Evolutionary conservation across 2,329 filamentous ascomycete species (phyloP).

Genomic region (Colletotrichum higginsianum): DNA sequence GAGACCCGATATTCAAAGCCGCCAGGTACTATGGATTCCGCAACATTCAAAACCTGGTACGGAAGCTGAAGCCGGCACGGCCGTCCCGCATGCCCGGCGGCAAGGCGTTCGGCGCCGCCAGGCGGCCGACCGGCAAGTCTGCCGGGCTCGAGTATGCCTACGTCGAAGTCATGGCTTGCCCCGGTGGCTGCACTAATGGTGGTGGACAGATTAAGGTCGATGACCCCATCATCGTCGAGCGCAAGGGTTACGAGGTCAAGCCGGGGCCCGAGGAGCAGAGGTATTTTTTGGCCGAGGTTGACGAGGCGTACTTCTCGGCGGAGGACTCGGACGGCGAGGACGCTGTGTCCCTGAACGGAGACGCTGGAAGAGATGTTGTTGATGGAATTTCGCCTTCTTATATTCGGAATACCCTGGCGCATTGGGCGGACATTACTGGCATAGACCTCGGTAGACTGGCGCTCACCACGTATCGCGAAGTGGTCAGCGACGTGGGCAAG

Average conservation of each 20-base stretch:
- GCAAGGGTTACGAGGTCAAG: constrained; percentile 65
- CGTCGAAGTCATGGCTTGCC: constrained; percentile 99
- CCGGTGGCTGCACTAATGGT: constrained; percentile 98
- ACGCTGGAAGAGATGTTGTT: constrained; percentile 60
- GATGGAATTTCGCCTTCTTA: constrained; percentile 77
- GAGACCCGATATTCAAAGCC: constrained; percentile 78
- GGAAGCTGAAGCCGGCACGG: constrained; percentile 87
- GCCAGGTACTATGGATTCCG: constrained; percentile 97
- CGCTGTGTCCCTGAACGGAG: constrained; percentile 45
- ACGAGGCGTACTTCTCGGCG: constrained; percentile 91
- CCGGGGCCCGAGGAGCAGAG: constrained; percentile 86
- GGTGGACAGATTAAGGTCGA: constrained; percentile 95
- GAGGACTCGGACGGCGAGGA: constrained; percentile 65
- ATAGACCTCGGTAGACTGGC: constrained; percentile 80
- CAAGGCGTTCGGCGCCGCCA: constrained; percentile 70
- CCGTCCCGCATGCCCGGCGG: constrained; percentile 86
- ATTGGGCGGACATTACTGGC: constrained; percentile 83
- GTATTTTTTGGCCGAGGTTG: constrained; percentile 84
- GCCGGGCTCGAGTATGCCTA: constrained; percentile 82
- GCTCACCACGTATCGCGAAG: constrained; percentile 90
- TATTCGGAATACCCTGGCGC: constrained; percentile 77
- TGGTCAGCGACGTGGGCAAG: constrained; percentile 96
- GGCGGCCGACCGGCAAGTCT: constrained; percentile 66
- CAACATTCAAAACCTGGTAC: constrained; percentile 97
- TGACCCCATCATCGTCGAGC: constrained; percentile 75